Base-by-base conservation (phyloP, 345 rosid species). In the Melaleuca alternifolia region DNA sequence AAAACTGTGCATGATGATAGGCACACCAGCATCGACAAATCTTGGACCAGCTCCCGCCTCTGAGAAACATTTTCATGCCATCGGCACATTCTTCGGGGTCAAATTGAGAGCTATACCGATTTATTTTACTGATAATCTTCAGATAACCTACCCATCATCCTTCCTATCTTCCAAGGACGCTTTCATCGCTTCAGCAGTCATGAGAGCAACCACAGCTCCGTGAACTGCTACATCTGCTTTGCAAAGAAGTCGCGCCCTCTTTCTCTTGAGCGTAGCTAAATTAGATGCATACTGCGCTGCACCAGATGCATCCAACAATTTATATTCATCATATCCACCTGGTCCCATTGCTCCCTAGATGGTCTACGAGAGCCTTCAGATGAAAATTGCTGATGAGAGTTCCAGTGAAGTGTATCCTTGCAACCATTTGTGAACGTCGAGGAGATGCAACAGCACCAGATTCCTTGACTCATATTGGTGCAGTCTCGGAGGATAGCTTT, bases 211-310 rank as follows among this genome's bases (percentile, higher is more conserved):
- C 89, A 94, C 95, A 85, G 99, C 99, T 92, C 93, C 96, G 94
- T 96, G 98, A 85, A 96, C 93, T 37, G 96, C 96, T 85, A 96
- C 87, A 90, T 96, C 99, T 86, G 99, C 99, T 90, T 88, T 91
- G 89, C 91, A 92, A 71, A 95, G 91, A 92, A 95, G 88, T 86
- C 93, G 94, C 92, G 92, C 98, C 87, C 84, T 94, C 86, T 95
- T 98, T 92, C 95, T 91, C 93, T 97, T 97, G 82, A 92, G 85
- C 90, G 93, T 96, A 84, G 99, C 98, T 87, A 92, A 57, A 53
- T 90, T 90, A 23, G 85, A 90, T 11, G 99, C 98, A 77, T 93
- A 94, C 87, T 88, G 90, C 50, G 98, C 99, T n/a, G 96, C 95
- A 84, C 93, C 93, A 86, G 96, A 91, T 50, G 98, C 99, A 87